Conservation (phyloP, 805 yeast genomes). For the Jamesozyma gamospora region DNA sequence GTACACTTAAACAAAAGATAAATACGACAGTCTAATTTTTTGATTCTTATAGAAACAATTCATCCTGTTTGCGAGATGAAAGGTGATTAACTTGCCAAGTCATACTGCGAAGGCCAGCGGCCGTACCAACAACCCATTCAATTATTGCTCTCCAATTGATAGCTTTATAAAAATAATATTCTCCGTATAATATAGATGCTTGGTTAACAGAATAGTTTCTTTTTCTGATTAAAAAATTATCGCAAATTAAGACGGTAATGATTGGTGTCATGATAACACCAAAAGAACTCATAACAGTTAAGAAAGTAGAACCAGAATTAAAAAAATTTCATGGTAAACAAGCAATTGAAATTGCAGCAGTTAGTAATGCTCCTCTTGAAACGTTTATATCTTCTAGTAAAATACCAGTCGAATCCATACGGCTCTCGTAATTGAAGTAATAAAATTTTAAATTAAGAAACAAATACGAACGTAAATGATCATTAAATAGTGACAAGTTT, state of each 20-base stretch:
- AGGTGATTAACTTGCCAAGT: conserved; percentile 27
- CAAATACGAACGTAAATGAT: too few relatives aligned
- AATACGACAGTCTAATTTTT: too few relatives aligned
- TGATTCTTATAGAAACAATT: too few relatives aligned
- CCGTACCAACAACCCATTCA: conserved; percentile 30
- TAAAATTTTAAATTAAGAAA: too few relatives aligned
- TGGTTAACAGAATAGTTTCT: conserved; percentile 28
- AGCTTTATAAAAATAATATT: conserved; percentile 32
- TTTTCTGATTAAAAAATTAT: conserved; percentile 31
- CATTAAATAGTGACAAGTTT: too few relatives aligned
- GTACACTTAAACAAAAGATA: too few relatives aligned
- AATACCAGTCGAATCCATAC: conserved; percentile 35
- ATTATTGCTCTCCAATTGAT: conserved; percentile 31
- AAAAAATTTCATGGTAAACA: conserved; percentile 32
- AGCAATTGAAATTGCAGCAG: conserved; percentile 29
- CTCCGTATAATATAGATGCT: conserved; percentile 19
- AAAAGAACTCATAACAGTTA: conserved; percentile 31
- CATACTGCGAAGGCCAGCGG: conserved; percentile 42
- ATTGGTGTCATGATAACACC: conserved; percentile 32
- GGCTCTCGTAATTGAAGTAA: conserved; percentile 33
- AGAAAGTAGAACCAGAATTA: conserved; percentile 28
- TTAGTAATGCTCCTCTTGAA: conserved; percentile 31
- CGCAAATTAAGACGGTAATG: conserved; percentile 32
- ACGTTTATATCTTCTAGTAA: conserved; percentile 33
- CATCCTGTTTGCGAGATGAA: conserved; percentile 22